Evolutionary conservation across 495 filamentous ascomycete genomes (phyloP).

Genomic region (Xylaria sp.): DNA sequence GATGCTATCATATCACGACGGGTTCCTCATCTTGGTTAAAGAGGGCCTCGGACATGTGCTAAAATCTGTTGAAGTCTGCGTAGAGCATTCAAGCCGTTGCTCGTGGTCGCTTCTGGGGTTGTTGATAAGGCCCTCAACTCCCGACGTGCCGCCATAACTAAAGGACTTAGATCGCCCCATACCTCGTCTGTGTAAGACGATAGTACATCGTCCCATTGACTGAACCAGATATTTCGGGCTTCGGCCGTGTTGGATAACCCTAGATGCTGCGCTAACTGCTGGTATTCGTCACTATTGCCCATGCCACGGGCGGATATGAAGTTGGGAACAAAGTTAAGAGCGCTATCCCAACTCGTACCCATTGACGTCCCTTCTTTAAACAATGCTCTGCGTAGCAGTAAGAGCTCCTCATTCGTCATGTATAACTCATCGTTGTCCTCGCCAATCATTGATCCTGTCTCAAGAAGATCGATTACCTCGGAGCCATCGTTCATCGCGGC

Average conservation of each 20-base stretch:
- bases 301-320: conserved; percentile 33
- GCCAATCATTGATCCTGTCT: conserved; percentile 32
- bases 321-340: conserved; percentile 52
- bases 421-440: conserved; percentile 30
- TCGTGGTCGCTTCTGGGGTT: conserved; percentile 7
- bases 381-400: conserved; percentile 42
- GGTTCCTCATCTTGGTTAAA: neutral
- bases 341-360: conserved; percentile 45
- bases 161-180: conserved; percentile 74
- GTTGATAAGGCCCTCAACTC: conserved; percentile 57
- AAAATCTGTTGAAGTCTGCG: conserved; percentile 38
- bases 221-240: conserved; percentile 53
- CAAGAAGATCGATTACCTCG: conserved; percentile 52
- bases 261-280: conserved; percentile 38
- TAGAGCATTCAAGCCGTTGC: conserved; percentile 29
- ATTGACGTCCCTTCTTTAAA: conserved; percentile 36
- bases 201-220: conserved; percentile 68
- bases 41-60: conserved; percentile 30
- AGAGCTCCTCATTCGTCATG: conserved; percentile 34
- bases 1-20: neutral
- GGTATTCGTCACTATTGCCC: conserved; percentile 13
- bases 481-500: conserved; percentile 45
- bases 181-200: conserved; percentile 76
- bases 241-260: conserved; percentile 47
- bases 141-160: conserved; percentile 65